A percentile compares a stretch with the other conserved stretches of the same genome.
phyloP scores from a whole-genome alignment of 2,329 filamentous ascomycete genomes.

The Metarhizium brunneum region DNA sequence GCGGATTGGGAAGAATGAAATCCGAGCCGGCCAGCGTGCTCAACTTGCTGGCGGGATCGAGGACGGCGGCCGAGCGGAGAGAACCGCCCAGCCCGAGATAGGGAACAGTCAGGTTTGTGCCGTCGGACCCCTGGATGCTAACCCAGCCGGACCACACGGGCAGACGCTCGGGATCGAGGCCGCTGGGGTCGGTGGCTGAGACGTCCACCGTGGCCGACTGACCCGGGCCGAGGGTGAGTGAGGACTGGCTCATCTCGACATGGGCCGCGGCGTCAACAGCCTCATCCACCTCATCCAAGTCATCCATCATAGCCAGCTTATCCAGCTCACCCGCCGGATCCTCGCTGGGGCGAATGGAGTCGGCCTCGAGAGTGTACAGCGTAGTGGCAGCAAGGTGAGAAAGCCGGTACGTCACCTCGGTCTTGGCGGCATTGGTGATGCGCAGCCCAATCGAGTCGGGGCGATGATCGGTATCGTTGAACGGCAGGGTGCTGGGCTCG shows the following conservation, averaged over 20 bases:
- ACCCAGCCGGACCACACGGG: constrained; percentile 9
- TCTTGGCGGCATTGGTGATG: neutral
- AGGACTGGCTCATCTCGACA: constrained; percentile 4
- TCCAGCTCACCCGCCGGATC: neutral
- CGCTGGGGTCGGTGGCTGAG: neutral
- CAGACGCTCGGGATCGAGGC: constrained; percentile 1
- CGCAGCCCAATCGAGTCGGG: neutral
- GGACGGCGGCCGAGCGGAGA: no score
- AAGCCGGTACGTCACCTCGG: constrained; percentile 1
- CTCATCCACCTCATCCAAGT: no score
- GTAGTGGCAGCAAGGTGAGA: neutral
- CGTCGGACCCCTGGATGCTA: constrained; percentile 5
- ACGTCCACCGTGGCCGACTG: constrained; percentile 1
- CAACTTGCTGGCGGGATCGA: no score
- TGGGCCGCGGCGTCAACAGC: neutral
- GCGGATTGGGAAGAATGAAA: no score
- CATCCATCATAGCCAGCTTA: neutral
- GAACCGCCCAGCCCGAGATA: constrained; percentile 3
- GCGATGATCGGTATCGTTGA: constrained; percentile 41
- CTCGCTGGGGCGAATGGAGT: neutral
- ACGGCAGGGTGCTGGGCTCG: constrained; percentile 39
- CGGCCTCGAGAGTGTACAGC: neutral
- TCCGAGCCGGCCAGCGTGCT: no score
- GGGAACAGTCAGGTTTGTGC: constrained; percentile 4
- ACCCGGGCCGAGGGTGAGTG: neutral